Conservation (phyloP, 257 asterid species). For the Striga asiatica region DNA sequence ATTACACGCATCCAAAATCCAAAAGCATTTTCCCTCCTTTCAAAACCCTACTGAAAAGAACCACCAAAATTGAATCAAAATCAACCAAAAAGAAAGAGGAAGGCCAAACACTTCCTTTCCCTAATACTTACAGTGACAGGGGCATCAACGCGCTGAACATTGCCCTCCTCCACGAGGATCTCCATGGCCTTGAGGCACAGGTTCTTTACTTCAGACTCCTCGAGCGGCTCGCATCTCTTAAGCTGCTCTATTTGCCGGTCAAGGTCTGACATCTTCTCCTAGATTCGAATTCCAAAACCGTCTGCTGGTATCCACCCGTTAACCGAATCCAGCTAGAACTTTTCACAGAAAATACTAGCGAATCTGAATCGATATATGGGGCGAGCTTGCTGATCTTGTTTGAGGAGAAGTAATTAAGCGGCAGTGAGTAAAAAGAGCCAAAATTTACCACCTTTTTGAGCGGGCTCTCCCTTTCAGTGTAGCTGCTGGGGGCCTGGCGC, state of each 20-base stretch:
- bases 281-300: constrained; percentile 10
- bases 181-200: constrained; percentile 89
- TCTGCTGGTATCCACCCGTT: background rate
- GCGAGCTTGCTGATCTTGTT: background rate
- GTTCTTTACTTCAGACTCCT: constrained; percentile 76
- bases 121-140: constrained; percentile 63
- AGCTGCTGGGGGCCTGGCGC: too few relatives aligned
- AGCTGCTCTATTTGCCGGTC: constrained; percentile 93
- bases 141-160: constrained; percentile 92
- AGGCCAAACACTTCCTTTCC: background rate
- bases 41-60: background rate
- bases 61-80: background rate
- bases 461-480: background rate
- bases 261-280: constrained; percentile 70
- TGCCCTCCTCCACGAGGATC: constrained; percentile 90
- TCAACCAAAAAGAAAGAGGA: background rate
- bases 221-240: constrained; percentile 80
- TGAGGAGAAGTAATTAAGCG: background rate
- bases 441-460: constrained; percentile 5
- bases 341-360: background rate
- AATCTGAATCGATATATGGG: constrained; percentile 7
- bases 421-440: background rate
- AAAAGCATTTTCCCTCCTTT: background rate
- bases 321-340: background rate
- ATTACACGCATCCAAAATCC: background rate